Percentiles rank a stretch among this genome's conserved stretches.
These are phyloP conservation scores for Dentipellis sp. DNA, from an alignment of 768 basidiomycete species.

Conservation along the genomic window DNA sequence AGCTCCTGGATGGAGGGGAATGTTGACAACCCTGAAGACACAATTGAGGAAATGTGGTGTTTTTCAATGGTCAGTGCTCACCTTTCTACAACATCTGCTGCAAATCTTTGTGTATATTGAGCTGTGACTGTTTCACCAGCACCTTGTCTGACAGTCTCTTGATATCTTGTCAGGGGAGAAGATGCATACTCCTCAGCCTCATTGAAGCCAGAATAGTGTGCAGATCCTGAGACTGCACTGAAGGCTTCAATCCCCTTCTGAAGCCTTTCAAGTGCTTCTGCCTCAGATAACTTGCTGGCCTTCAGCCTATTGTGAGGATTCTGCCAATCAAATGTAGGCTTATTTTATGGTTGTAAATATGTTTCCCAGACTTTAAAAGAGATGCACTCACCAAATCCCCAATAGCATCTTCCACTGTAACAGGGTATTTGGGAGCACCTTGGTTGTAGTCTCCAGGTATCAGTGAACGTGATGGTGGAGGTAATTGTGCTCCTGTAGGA, in stretches of 20 bases:
- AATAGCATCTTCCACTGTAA: constrained; percentile 60
- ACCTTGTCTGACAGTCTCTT: neutral
- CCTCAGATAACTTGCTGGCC: constrained; percentile 26
- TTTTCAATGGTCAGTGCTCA: neutral
- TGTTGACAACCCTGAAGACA: neutral
- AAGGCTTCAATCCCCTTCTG: constrained; percentile 36
- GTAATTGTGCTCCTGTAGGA: constrained; percentile 26
- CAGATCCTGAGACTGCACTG: constrained; percentile 21
- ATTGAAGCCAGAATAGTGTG: neutral
- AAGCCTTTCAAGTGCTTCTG: constrained; percentile 22
- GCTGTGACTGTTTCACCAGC: neutral
- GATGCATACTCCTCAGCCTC: neutral
- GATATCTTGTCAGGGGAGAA: neutral
- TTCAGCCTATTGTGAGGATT: constrained; percentile 37
- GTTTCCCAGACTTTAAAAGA: neutral
- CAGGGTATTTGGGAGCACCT: constrained; percentile 48
- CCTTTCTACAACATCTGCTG: neutral
- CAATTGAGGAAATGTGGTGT: neutral
- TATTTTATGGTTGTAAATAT: neutral
- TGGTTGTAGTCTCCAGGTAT: constrained; percentile 3
- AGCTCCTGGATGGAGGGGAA: neutral
- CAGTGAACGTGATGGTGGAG: neutral
- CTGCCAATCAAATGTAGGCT: constrained; percentile 70
- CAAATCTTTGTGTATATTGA: neutral
- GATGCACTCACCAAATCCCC: constrained; percentile 48